Evolutionary conservation across 495 filamentous ascomycete species (phyloP), one percentile per base, ranked within the genome.

Genomic region (Penicillium herquei): DNA sequence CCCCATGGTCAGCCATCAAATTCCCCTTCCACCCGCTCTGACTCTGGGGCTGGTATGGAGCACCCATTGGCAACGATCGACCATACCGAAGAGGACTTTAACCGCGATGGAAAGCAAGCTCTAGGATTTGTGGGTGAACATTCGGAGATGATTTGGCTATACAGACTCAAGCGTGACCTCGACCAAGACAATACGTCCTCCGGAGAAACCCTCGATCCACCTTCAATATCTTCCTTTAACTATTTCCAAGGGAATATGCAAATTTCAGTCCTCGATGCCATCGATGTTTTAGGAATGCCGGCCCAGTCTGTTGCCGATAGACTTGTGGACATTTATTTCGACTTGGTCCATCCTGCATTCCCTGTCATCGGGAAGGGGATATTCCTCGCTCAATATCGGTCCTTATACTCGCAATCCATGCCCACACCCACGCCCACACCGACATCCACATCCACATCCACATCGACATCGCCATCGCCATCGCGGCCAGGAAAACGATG

Each of bases 101-200:
- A 83, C 57, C 75, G 74, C 16, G 80, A 74, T 57, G 76, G 80
- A 48, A 72, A 71, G 39, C 73, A 75, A 40, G 70, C 76, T 0
- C 82, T 78, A 45, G 85, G 85, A 0, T 87, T 82, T 62, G 70
- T 87, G 42, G 85, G 85, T 31, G 84, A 84, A 55, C 83, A 80
- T 47, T 87, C 84, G 3, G 83, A 85, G 49, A 70, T 85, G 17
- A 71, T 74, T 43, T 88, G 85, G 85, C 69, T 87, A 35, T 80
- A 81, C 64, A 67, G 72, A 62, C 62, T 78, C 45, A 72, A 75
- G 58, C 67, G 68, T 43, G 61, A 68, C 9, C 65, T 78, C 16
- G 69, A 72, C n/a, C 59, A 66, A 26, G 59, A 57, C 13, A 55
- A 17, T 30, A 58, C 45, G 30, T 30, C 57, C 34, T 26, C 50